Percentiles rank a stretch among this genome's conserved stretches.
These are phyloP conservation scores for Nidularia pulvinata DNA, from an alignment of 768 basidiomycete species.

Conservation along the genomic window DNA sequence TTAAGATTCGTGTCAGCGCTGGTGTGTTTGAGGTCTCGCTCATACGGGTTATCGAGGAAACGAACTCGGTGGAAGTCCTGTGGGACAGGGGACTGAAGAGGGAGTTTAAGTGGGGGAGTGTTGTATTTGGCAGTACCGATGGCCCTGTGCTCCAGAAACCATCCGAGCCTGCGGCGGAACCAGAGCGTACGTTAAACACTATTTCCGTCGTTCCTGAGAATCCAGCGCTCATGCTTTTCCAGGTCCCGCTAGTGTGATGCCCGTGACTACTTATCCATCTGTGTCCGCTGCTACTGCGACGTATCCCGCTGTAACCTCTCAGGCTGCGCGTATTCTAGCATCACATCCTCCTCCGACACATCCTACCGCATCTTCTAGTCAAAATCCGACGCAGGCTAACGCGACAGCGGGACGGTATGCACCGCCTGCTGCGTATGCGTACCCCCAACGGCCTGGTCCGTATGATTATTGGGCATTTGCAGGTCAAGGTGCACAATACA, in stretches of 20 bases:
- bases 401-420: slow-evolving; percentile 11
- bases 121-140: slow-evolving; percentile 76
- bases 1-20: slow-evolving; percentile 83
- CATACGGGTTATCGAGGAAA: slow-evolving; percentile 67
- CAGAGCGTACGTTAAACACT: slow-evolving; percentile 38
- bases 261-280: slow-evolving; percentile 28
- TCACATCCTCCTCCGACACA: slow-evolving; percentile 1
- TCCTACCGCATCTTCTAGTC: slow-evolving; percentile 8
- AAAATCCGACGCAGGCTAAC: slow-evolving; percentile 1
- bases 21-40: slow-evolving; percentile 89
- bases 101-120: slow-evolving; percentile 84
- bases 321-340: background rate
- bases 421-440: slow-evolving; percentile 5
- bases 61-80: slow-evolving; percentile 72
- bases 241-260: slow-evolving; percentile 17
- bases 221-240: slow-evolving; percentile 1
- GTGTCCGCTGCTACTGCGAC: slow-evolving; percentile 18
- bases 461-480: slow-evolving; percentile 38
- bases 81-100: slow-evolving; percentile 77
- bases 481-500: slow-evolving; percentile 10
- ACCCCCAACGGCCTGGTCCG: slow-evolving; percentile 17
- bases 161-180: slow-evolving; percentile 45
- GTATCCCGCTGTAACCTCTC: background rate
- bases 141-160: slow-evolving; percentile 75
- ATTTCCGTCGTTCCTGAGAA: background rate